Base-by-base conservation (phyloP, 2,329 filamentous ascomycete genomes). In the Fusarium luffae region DNA sequence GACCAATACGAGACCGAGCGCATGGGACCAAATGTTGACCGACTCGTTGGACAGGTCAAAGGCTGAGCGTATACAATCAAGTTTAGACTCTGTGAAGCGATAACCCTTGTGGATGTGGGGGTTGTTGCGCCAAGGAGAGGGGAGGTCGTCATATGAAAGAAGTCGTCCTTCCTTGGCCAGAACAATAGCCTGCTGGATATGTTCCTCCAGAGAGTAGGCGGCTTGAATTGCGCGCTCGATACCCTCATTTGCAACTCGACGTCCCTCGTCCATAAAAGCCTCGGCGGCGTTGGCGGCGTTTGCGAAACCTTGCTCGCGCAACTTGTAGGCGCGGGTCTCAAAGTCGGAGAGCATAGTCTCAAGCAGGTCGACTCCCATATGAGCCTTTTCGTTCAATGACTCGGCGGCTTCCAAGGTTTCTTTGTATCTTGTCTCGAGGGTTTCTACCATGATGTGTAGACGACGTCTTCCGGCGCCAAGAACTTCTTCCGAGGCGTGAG, bases 1-100 rank as follows among this genome's bases (percentile, higher is more conserved):
- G 48, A 99, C 92, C 67, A 98, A 85, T 32, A 98, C 77, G n/a
- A 98, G 86, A 19, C 96, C 96, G 30, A 99, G 86, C 14, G 92
- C 89, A 78, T 99, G 96, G 3, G 94, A 95, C 96, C 96, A 99
- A 77, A 99, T 99, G 81, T 99, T 99, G 83, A 98, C 91, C 42
- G 92, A 88, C 82, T 99, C 96, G 81, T 99, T 99, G 69, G 93
- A 97, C 62, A 96, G 83, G 68, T 89, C 87, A 76, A 97, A 94
- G 67, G 93, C 89, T 23, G 94, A 97, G 54, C 88, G 88, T 54
- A 98, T 84, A 78, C 95, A 98, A 73, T 95, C 95, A 59, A 95
- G 84, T 79, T 97, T 97, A 63, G 93, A 94, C 75, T 97, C 93
- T 66, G 89, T 92, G 83, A 99, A 99, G 54, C 96, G 94, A 79